Conservation (phyloP, 495 filamentous ascomycete genomes). For the Penicillium subrubescens region DNA sequence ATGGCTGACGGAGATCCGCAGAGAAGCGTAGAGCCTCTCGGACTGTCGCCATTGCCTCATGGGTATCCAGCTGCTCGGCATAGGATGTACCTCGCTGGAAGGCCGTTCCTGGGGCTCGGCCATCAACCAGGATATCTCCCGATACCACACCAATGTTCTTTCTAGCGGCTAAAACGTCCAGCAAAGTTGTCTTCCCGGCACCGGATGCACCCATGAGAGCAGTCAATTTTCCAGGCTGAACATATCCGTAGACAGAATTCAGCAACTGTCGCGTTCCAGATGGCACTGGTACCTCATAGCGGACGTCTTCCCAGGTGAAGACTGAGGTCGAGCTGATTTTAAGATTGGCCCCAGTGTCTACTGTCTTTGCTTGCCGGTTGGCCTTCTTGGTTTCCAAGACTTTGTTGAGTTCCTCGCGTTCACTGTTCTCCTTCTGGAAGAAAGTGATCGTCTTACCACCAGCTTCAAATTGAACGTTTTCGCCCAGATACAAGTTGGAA, state of each 20-base stretch:
- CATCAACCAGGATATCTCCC: conserved; percentile 77
- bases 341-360: conserved; percentile 54
- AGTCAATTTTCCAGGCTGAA: conserved; percentile 76
- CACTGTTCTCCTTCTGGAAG: conserved; percentile 70
- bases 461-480: conserved; percentile 73
- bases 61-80: conserved; percentile 82
- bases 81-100: conserved; percentile 83
- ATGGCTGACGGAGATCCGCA: conserved; percentile 77
- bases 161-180: conserved; percentile 75
- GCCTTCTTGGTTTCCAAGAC: conserved; percentile 60
- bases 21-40: conserved; percentile 85
- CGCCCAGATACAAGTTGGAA: conserved; percentile 71
- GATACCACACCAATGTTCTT: conserved; percentile 78
- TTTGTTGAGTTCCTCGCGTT: conserved; percentile 69
- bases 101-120: conserved; percentile 60
- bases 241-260: conserved; percentile 74
- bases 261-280: conserved; percentile 69
- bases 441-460: conserved; percentile 78
- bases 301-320: conserved; percentile 55
- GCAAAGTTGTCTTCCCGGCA: conserved; percentile 82
- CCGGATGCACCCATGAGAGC: conserved; percentile 85
- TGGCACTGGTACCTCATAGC: conserved; percentile 69
- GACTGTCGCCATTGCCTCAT: conserved; percentile 76
- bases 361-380: conserved; percentile 50
- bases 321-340: conserved; percentile 64